These are phyloP conservation scores for Xerocomellus amylosporus DNA, from an alignment of 768 basidiomycete species.

Conservation along the genomic window DNA sequence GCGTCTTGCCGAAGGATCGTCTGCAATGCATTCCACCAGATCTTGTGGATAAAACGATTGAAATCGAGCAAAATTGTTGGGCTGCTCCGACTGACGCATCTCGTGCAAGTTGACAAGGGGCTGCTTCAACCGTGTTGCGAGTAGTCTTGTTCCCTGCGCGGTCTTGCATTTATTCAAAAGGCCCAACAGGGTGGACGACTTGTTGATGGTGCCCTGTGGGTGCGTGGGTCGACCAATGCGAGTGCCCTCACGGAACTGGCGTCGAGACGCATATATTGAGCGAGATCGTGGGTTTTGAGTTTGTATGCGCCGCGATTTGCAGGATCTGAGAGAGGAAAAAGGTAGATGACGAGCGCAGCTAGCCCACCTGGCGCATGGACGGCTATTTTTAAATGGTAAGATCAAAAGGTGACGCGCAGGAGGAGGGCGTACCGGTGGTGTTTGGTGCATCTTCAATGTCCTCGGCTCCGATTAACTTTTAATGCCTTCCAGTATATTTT, in stretches of 20 bases:
- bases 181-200: slow-evolving; percentile 85
- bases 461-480: slow-evolving; percentile 38
- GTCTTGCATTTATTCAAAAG: slow-evolving; percentile 96
- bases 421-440: slow-evolving; percentile 8
- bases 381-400: slow-evolving; percentile 43
- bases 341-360: slow-evolving; percentile 78
- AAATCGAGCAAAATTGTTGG: too few species aligned
- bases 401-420: neutral
- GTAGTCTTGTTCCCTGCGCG: slow-evolving; percentile 82
- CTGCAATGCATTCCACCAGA: slow-evolving; percentile 82
- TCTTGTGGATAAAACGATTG: slow-evolving; percentile 44
- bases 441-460: slow-evolving; percentile 20
- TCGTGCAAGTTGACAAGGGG: slow-evolving; percentile 92
- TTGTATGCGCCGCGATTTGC: slow-evolving; percentile 78
- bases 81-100: slow-evolving; percentile 58
- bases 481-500: slow-evolving; percentile 79
- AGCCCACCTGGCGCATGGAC: slow-evolving; percentile 72
- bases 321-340: slow-evolving; percentile 73
- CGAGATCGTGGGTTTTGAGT: slow-evolving; percentile 83
- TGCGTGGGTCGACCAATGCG: neutral
- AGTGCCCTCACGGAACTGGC: too few species aligned
- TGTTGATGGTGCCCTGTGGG: slow-evolving; percentile 55
- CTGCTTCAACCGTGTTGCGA: slow-evolving; percentile 94
- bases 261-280: slow-evolving; percentile 34
- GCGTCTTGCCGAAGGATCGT: slow-evolving; percentile 69